phyloP scores from a whole-genome alignment of 2,329 filamentous ascomycete genomes.

The Dactylellina haptotyla region DNA sequence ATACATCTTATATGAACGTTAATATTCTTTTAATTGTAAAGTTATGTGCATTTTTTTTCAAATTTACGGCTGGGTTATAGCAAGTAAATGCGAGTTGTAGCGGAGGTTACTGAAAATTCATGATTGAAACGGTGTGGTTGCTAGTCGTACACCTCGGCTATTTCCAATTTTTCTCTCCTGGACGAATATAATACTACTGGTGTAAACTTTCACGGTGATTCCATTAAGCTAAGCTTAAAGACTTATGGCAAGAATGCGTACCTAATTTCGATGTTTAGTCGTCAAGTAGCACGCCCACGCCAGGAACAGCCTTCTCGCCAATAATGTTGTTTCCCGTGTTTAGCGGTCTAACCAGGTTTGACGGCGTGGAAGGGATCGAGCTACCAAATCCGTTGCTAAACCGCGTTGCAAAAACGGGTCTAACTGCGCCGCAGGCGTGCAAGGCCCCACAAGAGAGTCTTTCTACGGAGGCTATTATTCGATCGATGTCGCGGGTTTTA shows the following conservation, averaged over 20 bases:
- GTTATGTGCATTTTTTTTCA: neutral
- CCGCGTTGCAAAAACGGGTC: neutral
- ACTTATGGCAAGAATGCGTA: too few species aligned
- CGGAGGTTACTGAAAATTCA: neutral
- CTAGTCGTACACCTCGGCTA: slow-evolving; percentile 12
- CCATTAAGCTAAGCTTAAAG: too few species aligned
- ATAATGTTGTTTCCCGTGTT: neutral
- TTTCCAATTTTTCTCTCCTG: too few species aligned
- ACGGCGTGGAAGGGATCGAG: neutral
- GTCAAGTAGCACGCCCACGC: too few species aligned
- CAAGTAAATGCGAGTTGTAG: neutral
- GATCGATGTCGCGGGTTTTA: neutral
- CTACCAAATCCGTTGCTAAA: neutral
- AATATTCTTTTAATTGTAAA: neutral
- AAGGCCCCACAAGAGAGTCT: too few species aligned
- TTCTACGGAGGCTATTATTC: too few species aligned
- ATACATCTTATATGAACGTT: neutral
- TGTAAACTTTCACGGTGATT: too few species aligned
- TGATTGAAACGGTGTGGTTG: slow-evolving; percentile 6
- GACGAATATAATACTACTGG: too few species aligned
- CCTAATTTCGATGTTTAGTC: too few species aligned
- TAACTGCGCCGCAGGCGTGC: neutral
- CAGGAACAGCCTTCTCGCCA: neutral
- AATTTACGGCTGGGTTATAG: neutral
- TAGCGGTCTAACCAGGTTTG: neutral